Evolutionary conservation across 257 asterid species (phyloP).

Genomic region (Linaria vulgaris): DNA sequence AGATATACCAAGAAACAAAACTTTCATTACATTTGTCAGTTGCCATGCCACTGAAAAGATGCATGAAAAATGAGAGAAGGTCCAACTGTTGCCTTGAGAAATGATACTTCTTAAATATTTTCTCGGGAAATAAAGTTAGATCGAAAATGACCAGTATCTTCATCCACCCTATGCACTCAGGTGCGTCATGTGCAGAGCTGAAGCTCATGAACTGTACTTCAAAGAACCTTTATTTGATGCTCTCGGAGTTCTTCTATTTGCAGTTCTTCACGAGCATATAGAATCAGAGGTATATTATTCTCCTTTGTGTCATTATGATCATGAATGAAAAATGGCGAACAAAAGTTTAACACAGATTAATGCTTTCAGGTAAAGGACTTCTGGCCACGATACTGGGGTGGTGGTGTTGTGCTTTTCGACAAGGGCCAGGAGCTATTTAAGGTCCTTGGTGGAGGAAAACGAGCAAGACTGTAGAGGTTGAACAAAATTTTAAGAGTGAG

Average conservation of each 20-base stretch:
- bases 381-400: slow-evolving; percentile 97
- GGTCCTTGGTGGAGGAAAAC: slow-evolving; percentile 84
- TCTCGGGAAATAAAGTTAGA: no score
- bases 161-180: slow-evolving; percentile 27
- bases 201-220: slow-evolving; percentile 82
- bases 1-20: no score
- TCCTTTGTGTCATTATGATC: background rate
- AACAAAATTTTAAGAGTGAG: slow-evolving; percentile 74
- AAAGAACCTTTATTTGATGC: slow-evolving; percentile 80
- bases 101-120: no score
- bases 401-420: slow-evolving; percentile 69
- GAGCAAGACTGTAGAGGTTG: slow-evolving; percentile 64
- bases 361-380: slow-evolving; percentile 62
- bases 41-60: no score
- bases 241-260: slow-evolving; percentile 71
- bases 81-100: background rate
- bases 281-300: slow-evolving; percentile 67
- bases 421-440: slow-evolving; percentile 61
- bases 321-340: slow-evolving; percentile 11
- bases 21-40: no score
- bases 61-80: background rate
- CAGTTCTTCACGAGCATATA: slow-evolving; percentile 71
- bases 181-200: slow-evolving; percentile 91
- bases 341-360: slow-evolving; percentile 4
- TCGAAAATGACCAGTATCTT: slow-evolving; percentile 15